Base-by-base conservation (phyloP, 345 rosid genomes). In the Aquilaria sinensis region DNA sequence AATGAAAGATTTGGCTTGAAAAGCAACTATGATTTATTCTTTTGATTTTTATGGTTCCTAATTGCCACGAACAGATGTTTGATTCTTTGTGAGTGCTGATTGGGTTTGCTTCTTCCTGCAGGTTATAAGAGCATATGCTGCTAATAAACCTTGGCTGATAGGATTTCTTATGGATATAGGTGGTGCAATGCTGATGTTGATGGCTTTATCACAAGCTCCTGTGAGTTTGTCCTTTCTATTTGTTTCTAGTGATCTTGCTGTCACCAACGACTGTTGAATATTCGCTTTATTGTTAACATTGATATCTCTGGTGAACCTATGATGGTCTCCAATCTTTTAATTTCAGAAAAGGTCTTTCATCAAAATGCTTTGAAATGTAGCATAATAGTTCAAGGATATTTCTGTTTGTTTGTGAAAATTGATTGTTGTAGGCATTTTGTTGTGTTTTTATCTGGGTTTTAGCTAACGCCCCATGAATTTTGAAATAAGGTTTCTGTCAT, bases 131-230 rank as follows among this genome's bases (percentile, higher is more conserved):
- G 43, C 43, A 37, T 37, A 37, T 37, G 43, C 43, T 5, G 43
- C 43, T 52, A 91, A 91, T 68, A 86, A 71, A 74, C 77, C 87
- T 15, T 94, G 99, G 97, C 66, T 75, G 23, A 65, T 88, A 54
- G 96, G 99, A 30, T 90, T 94, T 78, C 74, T 88, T 45, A 85
- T 94, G 96, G 97, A 94, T 72, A 89, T 94, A 67, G 62, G 81
- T 50, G 99, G 96, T 69, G 99, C 97, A 23, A 15, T 90, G 78
- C 73, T 94, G 83, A 94, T 94, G 97, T 74, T 94, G 70, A 84
- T 77, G 78, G 96, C 97, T 6, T 70, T 94, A 63, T 88, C 99
- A 29, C 85, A 69, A 69, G 99, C 97, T 53, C 97, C 97, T 54
- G 99, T 94, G 69, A 85, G 93, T 77, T 3, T 34, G 58, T 74